Base-by-base conservation (phyloP, 2,329 filamentous ascomycete genomes). In the Penicillium sumatraense region DNA sequence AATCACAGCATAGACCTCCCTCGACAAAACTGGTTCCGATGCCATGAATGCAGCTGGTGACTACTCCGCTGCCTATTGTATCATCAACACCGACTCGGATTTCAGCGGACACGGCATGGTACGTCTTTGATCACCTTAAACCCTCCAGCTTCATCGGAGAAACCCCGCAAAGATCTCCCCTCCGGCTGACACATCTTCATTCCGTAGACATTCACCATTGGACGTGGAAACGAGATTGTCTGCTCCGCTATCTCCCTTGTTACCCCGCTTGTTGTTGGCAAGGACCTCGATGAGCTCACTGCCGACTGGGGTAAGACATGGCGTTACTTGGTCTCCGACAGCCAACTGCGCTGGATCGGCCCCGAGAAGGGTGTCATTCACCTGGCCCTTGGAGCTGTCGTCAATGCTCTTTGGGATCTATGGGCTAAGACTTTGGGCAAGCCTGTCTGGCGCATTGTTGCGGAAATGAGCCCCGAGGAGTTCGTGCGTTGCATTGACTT, bases 1-100 rank as follows among this genome's bases (percentile, higher is more conserved):
- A 24, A 57, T 27, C 10, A n/a, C 14, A 14, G 21, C 35, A 21
- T 58, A 85, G 74, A 97, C 92, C n/a, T 96, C 92, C 36, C 86
- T 97, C 58, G 91, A 96, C 78, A 95, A 93, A 80, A 96, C 91
- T n/a, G 92, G 92, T 68, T 96, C 91, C 8, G 93, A 97, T 84
- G 93, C 91, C 69, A 97, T 96, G 93, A 96, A 97, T 71, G 89
- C 90, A 3, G 91, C 92, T 2, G 90, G 91, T 58, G 91, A 96
- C 76, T 96, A 96, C 78, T 96, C 91, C 1, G 83, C 92, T 11
- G 92, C 93, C n/a, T 97, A 96, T 81, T 96, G 91, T 74, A 93
- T 96, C 67, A 80, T 97, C 46, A 80, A 91, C 70, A 96, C 92
- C 0, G 89, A 96, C 71, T 88, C 89, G 0, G 57, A 68, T 20